A percentile compares a stretch with the other conserved stretches of the same genome.
Evolutionary conservation across 2,329 filamentous ascomycete species (phyloP).

Genomic region (Byssothecium circinans): DNA sequence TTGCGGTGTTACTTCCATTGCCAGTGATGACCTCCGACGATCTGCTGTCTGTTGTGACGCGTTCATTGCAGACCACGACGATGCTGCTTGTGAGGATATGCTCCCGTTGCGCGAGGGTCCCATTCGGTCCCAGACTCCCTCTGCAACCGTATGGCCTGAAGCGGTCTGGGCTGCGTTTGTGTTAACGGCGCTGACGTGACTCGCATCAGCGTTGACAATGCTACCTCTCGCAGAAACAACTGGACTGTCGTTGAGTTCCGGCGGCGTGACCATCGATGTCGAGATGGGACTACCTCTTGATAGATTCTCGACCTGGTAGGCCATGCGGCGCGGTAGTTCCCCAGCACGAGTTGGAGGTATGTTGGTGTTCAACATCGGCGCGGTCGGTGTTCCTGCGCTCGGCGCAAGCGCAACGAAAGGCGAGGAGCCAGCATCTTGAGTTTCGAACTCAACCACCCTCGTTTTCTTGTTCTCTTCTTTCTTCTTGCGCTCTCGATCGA

Average conservation of each 20-base stretch:
- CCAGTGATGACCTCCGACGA: slow-evolving; percentile 7
- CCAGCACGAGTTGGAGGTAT: slow-evolving; percentile 28
- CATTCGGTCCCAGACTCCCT: slow-evolving; percentile 28
- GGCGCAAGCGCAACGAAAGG: slow-evolving; percentile 35
- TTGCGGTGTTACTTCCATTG: slow-evolving; percentile 16
- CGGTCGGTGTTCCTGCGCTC: slow-evolving; percentile 16
- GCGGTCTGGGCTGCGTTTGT: slow-evolving; percentile 14
- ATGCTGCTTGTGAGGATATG: slow-evolving; percentile 13
- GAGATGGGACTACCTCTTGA: slow-evolving; percentile 18
- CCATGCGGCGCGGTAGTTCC: slow-evolving; percentile 14
- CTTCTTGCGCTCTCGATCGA: slow-evolving; percentile 39
- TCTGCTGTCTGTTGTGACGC: slow-evolving; percentile 2
- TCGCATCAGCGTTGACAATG: slow-evolving; percentile 8
- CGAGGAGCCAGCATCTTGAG: slow-evolving; percentile 20
- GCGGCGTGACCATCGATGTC: slow-evolving; percentile 30
- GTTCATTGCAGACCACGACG: slow-evolving; percentile 9
- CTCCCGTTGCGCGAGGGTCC: slow-evolving; percentile 19
- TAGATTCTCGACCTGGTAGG: slow-evolving; percentile 14
- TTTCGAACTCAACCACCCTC: slow-evolving; percentile 29
- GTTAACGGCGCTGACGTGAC: slow-evolving; percentile 9
- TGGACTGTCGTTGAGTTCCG: slow-evolving; percentile 34
- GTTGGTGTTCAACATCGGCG: slow-evolving; percentile 21
- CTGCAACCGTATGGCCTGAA: slow-evolving; percentile 20
- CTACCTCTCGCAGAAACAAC: slow-evolving; percentile 16
- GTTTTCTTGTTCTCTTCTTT: slow-evolving; percentile 37